Percentiles rank a stretch among this genome's conserved stretches.
These are phyloP conservation scores for Aspergillus sclerotioniger DNA, from an alignment of 495 filamentous ascomycete species.

Conservation along the genomic window DNA sequence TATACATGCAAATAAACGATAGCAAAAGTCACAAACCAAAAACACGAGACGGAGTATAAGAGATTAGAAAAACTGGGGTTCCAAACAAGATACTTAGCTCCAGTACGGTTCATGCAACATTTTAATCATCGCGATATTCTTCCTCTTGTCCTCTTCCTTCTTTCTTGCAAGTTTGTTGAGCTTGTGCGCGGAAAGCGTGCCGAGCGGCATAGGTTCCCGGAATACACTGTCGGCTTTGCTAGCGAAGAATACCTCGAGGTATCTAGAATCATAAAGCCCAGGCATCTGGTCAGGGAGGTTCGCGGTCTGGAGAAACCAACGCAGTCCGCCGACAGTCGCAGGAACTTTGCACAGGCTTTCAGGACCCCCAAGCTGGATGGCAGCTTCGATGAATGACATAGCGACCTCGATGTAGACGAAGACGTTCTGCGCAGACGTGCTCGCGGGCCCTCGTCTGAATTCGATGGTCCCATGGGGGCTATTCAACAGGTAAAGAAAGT, in stretches of 20 bases:
- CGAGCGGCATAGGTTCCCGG: not conserved
- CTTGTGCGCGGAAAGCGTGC: constrained; percentile 26
- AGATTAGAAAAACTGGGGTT: no score
- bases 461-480: constrained; percentile 48
- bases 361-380: constrained; percentile 35
- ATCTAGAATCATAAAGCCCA: not conserved
- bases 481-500: constrained; percentile 49
- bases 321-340: not conserved
- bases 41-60: no score
- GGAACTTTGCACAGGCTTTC: not conserved
- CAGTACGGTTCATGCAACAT: not conserved
- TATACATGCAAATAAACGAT: no score
- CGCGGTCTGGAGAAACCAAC: not conserved
- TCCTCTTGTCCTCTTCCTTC: not conserved
- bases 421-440: not conserved
- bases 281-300: not conserved
- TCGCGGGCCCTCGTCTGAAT: not conserved
- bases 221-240: not conserved
- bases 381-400: constrained; percentile 20
- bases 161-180: not conserved
- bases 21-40: no score
- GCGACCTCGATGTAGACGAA: constrained; percentile 8
- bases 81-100: not conserved
- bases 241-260: not conserved
- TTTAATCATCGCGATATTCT: not conserved